Percentiles rank a stretch among this genome's conserved stretches.
Conservation (phyloP, 345 rosid species). For the Angophora floribunda region DNA sequence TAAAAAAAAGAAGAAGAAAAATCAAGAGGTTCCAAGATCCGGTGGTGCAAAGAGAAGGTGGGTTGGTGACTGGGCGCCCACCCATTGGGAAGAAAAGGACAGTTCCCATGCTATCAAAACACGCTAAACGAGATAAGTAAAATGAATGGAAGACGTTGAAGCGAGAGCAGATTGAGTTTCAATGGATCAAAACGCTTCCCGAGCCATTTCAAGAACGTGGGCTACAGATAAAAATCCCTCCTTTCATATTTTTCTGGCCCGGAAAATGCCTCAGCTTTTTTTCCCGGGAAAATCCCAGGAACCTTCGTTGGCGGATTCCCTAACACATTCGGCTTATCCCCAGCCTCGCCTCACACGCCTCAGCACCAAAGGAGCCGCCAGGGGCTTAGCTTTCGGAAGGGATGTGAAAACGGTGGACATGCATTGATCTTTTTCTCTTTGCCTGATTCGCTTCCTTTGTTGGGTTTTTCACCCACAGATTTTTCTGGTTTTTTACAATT, state of each 20-base stretch:
- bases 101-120: neutral
- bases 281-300: slow-evolving; percentile 1
- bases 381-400: neutral
- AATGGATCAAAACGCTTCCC: slow-evolving; percentile 44
- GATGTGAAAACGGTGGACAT: neutral
- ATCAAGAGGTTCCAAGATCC: slow-evolving; percentile 1
- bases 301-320: slow-evolving; percentile 42
- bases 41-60: slow-evolving; percentile 11
- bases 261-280: neutral
- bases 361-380: neutral
- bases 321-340: slow-evolving; percentile 57
- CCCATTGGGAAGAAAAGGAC: slow-evolving; percentile 22
- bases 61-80: slow-evolving; percentile 16
- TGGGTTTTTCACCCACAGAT: neutral
- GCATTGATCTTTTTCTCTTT: neutral
- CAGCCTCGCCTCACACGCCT: neutral
- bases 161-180: slow-evolving; percentile 48
- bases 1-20: neutral
- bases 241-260: neutral
- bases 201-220: neutral
- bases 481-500: neutral
- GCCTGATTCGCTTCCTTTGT: neutral
- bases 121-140: neutral
- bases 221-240: neutral
- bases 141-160: slow-evolving; percentile 54